Evolutionary conservation across 2,329 filamentous ascomycete genomes (phyloP), one percentile per base, ranked within the genome.

Genomic region (Byssoonygena ceratinophila): DNA sequence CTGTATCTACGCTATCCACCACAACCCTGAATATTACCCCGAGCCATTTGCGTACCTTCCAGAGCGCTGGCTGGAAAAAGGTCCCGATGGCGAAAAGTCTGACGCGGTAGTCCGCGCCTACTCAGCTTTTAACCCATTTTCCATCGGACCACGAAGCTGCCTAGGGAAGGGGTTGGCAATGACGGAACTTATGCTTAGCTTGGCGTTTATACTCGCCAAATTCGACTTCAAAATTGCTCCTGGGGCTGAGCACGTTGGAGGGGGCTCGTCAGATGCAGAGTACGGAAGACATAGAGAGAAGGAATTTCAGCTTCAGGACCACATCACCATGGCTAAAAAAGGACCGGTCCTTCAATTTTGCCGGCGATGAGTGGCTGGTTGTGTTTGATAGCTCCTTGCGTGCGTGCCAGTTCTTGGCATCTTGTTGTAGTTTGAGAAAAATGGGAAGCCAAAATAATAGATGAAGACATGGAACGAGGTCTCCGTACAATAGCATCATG

Each of bases 141-240:
- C 66, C 39, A 66, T 71, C 34, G 70, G 70, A 0, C 67, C 66
- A 1, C 63, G 69, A 1, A 68, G 69, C 1, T 73, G 70, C 49
- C 66, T 70, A 54, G 70, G 70, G 4, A 72, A 72, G 58, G 64
- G 65, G 36, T 64, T 73, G 65, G 70, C 70, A 1, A 64, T 70
- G 46, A 66, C 70, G 61, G 70, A 72, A 55, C 65, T 72, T 61
- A 60, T 61, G n/a, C 51, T 70, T 47, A 68, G 68, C 6, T 52
- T 71, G 40, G 69, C 68, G 12, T 61, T 63, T 27, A 47, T 71
- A 53, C 54, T 71, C 31, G 71, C 67, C 58, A 59, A 66, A 18
- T 70, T 69, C 60, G 69, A 71, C 52, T 63, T 71, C n/a, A 48
- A 54, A 1, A 20, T 54, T 4, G 44, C 44, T 8, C 14, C 27